Conservation (phyloP, 2,329 filamentous ascomycete species). For the Gaeumannomyces tritici region DNA sequence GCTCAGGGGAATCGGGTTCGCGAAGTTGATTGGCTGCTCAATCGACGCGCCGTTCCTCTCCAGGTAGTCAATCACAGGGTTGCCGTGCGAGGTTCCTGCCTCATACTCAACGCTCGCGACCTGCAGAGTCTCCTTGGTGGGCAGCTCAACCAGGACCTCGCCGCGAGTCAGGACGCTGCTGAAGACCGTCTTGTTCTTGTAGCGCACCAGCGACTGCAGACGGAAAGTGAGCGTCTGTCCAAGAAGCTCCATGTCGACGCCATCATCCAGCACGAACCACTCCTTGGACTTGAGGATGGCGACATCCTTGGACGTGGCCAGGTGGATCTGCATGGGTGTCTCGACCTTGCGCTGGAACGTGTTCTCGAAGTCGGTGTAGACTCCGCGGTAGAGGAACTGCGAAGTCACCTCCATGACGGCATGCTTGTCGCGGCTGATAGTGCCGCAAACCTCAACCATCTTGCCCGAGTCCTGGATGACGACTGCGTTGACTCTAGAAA, state of each 20-base stretch:
- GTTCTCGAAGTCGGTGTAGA: constrained; percentile 90
- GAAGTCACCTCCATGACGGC: constrained; percentile 98
- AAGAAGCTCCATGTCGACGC: constrained; percentile 68
- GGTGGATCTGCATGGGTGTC: constrained; percentile 86
- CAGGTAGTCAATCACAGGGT: constrained; percentile 94
- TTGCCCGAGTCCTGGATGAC: constrained; percentile 98
- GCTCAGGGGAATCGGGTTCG: constrained; percentile 91
- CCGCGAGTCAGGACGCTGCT: constrained; percentile 87
- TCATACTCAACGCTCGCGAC: constrained; percentile 96
- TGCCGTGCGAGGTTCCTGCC: constrained; percentile 82
- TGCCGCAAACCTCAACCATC: constrained; percentile 99
- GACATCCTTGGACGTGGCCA: constrained; percentile 81
- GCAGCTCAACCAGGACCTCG: constrained; percentile 86
- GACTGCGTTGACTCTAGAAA: constrained; percentile 92
- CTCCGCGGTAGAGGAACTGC: constrained; percentile 92
- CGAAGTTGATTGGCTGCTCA: constrained; percentile 93
- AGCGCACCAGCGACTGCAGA: constrained; percentile 80
- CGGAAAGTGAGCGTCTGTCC: constrained; percentile 95
- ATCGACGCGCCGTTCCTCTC: constrained; percentile 84
- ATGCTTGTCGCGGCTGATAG: constrained; percentile 73
- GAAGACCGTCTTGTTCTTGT: constrained; percentile 91
- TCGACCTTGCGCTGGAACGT: constrained; percentile 98
- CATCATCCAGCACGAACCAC: constrained; percentile 81
- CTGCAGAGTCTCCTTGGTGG: constrained; percentile 94
- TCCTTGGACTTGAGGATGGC: constrained; percentile 93